Evolutionary conservation across 345 rosid genomes (phyloP).

Genomic region (Melaleuca quinquenervia): DNA sequence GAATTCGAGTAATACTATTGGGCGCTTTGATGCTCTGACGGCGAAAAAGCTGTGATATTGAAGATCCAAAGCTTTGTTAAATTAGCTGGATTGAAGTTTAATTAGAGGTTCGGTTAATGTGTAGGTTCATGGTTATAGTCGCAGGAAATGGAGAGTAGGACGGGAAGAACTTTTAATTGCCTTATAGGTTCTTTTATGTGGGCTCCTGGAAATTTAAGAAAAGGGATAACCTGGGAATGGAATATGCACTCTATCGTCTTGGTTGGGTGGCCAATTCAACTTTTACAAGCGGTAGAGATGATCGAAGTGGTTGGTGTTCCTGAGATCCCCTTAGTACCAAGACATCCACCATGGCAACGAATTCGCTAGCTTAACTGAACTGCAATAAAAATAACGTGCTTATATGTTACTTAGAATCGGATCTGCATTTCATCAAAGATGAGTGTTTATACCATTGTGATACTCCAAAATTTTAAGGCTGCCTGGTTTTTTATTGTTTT

Average conservation of each 20-base stretch:
- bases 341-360: background rate
- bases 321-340: background rate
- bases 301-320: background rate
- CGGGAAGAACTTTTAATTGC: background rate
- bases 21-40: no score
- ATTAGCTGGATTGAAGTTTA: background rate
- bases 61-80: background rate
- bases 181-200: background rate
- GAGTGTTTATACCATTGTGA: background rate
- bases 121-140: background rate
- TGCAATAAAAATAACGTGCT: background rate
- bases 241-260: background rate
- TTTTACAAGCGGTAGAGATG: background rate
- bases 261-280: background rate
- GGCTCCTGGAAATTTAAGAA: background rate
- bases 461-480: background rate
- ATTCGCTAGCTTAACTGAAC: background rate
- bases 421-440: background rate
- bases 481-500: background rate
- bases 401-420: background rate
- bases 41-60: background rate
- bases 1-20: background rate
- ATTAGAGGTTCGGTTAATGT: background rate
- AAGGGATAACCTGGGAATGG: background rate
- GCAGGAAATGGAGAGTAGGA: background rate